Percentiles rank a stretch among this genome's conserved stretches.
phyloP scores from a whole-genome alignment of 768 basidiomycete species.

The Lactarius sp. region DNA sequence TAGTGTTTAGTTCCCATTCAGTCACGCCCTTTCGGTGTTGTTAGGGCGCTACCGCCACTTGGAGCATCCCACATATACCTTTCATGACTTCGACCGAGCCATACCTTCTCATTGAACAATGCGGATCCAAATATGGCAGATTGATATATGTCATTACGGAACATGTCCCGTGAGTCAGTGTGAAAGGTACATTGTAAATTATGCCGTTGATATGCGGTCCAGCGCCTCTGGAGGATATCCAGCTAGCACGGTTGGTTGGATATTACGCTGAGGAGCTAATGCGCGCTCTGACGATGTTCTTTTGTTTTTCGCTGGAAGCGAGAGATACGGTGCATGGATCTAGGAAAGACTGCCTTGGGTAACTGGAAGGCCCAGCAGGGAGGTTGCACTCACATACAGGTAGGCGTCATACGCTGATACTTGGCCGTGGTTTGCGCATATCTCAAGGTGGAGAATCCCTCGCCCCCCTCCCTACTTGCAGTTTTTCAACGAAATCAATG shows the following conservation, averaged over 20 bases:
- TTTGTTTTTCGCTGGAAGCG: conserved; percentile 28
- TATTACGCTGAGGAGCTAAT: neutral
- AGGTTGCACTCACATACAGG: conserved; percentile 42
- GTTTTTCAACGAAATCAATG: conserved; percentile 39
- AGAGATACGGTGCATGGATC: conserved; percentile 43
- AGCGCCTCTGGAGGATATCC: conserved; percentile 35
- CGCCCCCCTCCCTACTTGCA: conserved; percentile 8
- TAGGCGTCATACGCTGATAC: conserved; percentile 25
- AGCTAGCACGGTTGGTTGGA: conserved; percentile 32
- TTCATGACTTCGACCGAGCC: conserved; percentile 30
- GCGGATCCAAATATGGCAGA: conserved; percentile 38
- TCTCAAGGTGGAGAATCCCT: conserved; percentile 12
- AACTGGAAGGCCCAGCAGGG: conserved; percentile 39
- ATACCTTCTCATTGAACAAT: conserved; percentile 40
- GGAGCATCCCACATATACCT: conserved; percentile 27
- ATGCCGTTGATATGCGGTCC: conserved; percentile 25
- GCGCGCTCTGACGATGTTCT: conserved; percentile 20
- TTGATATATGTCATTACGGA: conserved; percentile 43
- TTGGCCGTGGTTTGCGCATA: conserved; percentile 9
- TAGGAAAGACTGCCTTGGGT: conserved; percentile 38
- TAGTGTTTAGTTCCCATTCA: conserved; percentile 16
- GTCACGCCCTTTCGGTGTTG: conserved; percentile 17
- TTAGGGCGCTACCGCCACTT: conserved; percentile 21
- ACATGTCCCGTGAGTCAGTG: conserved; percentile 37
- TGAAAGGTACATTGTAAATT: neutral